phyloP scores from a whole-genome alignment of 1,139 yeast genomes.

The Hansenula sp. region DNA sequence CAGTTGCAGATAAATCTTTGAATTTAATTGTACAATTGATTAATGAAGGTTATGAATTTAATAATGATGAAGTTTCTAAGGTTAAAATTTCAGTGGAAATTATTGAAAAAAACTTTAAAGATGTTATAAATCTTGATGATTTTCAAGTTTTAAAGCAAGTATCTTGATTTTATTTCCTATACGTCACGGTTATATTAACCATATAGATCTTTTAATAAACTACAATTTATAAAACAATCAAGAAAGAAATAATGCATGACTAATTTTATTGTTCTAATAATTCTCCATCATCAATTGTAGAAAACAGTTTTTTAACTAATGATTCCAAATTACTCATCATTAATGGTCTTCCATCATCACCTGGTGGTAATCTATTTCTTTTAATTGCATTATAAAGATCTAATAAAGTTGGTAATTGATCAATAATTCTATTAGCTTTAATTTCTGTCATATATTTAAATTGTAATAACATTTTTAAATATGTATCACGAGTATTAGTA shows the following conservation, averaged over 20 bases:
- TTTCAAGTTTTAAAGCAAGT: conserved; percentile 46
- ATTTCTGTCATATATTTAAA: conserved; percentile 50
- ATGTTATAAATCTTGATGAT: conserved; percentile 50
- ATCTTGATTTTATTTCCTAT: conserved; percentile 12
- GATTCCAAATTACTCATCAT: conserved; percentile 38
- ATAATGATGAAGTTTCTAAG: conserved; percentile 38
- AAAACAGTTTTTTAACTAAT: conserved; percentile 42
- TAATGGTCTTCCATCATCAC: conserved; percentile 31
- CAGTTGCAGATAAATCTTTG: conserved; percentile 58
- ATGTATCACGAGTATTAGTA: conserved; percentile 39
- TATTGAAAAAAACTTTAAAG: conserved; percentile 38
- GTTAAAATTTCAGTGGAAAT: conserved; percentile 37
- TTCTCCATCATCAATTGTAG: conserved; percentile 48
- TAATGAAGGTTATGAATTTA: conserved; percentile 42
- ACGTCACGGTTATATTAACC: neutral
- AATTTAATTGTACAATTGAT: conserved; percentile 48
- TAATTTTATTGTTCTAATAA: conserved; percentile 22
- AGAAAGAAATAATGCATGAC: conserved; percentile 12
- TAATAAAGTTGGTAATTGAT: conserved; percentile 35
- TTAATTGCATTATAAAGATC: conserved; percentile 32
- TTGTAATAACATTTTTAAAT: conserved; percentile 45
- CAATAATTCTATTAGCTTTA: conserved; percentile 28
- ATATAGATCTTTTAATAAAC: conserved; percentile 33
- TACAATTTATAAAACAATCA: conserved; percentile 30
- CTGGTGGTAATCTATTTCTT: conserved; percentile 21